Evolutionary conservation across 2,329 filamentous ascomycete genomes (phyloP), one percentile per base, ranked within the genome.

Genomic region (Dactylonectria estremocensis): DNA sequence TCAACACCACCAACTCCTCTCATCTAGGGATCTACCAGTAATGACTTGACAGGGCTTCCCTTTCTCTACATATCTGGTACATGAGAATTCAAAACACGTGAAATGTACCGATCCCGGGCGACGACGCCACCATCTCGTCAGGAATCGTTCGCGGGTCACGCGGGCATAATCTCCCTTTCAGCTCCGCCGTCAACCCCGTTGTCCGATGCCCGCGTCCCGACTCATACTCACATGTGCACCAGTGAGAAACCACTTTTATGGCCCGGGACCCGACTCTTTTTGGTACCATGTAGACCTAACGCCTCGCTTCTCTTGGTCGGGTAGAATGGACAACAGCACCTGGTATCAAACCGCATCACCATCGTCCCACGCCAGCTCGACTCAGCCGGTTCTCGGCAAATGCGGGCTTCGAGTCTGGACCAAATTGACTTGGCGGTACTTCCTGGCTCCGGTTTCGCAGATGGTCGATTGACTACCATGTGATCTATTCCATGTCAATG

Each of bases 331-430:
- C 35, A 28, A 16, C 18, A 31, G 7, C 22, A 24, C 20, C 35
- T 45, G 35, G 53, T 11, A 40, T 28, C 14, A 20, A 37, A 22
- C 40, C 33, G 40, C 24, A 45, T 56, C 53, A 40, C 53, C 53
- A 56, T 56, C 53, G 40, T 18, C 53, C 40, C 40, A 40, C 40
- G 53, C 53, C 53, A 56, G 53, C 53, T 45, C 53, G 43, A n/a
- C 53, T 45, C 53, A 43, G 53, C 53, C n/a, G 28, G 50, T 53
- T 53, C 50, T 35, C 50, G 50, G 50, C 31, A 53, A 53, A 35
- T 37, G n/a, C 28, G 50, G 28, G 20, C 35, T n/a, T 53, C 28
- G n/a, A n/a, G 10, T 16, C 33, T 46, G n/a, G n/a, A n/a, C n/a
- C n/a, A n/a, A n/a, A n/a, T n/a, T 35, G 28, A 31, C 50, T 20